phyloP scores from a whole-genome alignment of 75 land plant genomes.

The Sequoia sempervirens region DNA sequence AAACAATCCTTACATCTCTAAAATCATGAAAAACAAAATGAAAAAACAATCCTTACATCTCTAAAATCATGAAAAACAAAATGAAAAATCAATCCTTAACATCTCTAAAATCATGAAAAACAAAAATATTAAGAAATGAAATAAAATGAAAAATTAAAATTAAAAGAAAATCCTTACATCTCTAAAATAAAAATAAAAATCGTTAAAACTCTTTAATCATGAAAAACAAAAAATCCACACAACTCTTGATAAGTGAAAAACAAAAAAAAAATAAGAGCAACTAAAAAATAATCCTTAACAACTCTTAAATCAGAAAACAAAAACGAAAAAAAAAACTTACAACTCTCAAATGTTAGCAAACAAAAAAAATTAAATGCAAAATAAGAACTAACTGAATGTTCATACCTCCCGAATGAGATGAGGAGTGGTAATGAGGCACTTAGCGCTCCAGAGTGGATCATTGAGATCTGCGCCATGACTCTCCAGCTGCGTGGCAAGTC shows the following conservation, averaged over 20 bases:
- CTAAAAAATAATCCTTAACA: background rate
- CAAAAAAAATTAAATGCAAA: background rate
- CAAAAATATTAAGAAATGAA: no score
- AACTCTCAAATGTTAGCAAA: background rate
- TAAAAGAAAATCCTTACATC: no score
- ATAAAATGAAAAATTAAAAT: no score
- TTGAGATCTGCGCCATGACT: slow-evolving; percentile 81
- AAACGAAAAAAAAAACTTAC: background rate
- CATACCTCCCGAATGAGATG: slow-evolving; percentile 54
- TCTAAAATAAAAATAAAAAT: no score
- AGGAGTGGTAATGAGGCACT: slow-evolving; percentile 63
- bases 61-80: no score
- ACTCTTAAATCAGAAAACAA: background rate
- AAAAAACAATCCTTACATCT: no score
- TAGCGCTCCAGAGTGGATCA: slow-evolving; percentile 94
- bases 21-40: no score
- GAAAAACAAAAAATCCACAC: no score
- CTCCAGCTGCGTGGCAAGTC: slow-evolving; percentile 88
- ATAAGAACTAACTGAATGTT: background rate
- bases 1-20: no score
- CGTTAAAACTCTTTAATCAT: no score
- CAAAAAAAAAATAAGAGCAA: background rate
- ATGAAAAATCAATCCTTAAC: no score
- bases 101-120: no score
- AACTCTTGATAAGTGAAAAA: background rate